Evolutionary conservation across 192 early-diverging fungal genomes (phyloP).

Genomic region (Gigaspora rosea): DNA sequence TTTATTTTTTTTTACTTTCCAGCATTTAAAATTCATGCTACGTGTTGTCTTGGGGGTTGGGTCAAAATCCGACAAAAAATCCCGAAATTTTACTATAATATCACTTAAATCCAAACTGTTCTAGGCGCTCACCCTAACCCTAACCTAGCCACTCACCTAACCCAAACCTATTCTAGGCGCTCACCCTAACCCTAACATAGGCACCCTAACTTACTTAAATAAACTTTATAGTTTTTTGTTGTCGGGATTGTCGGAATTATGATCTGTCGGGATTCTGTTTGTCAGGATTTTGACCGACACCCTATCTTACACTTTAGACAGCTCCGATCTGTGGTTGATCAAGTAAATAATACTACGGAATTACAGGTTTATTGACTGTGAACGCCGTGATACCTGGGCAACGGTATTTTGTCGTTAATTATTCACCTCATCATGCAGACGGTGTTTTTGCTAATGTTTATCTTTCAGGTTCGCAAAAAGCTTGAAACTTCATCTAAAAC

Average conservation of each 20-base stretch:
- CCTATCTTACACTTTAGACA: constrained; percentile 32
- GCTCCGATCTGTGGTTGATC: constrained; percentile 45
- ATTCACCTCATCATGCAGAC: too few relatives aligned
- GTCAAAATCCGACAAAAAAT: too few relatives aligned
- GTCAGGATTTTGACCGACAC: too few relatives aligned
- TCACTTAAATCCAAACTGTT: too few relatives aligned
- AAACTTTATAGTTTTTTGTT: not conserved
- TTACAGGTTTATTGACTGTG: constrained; percentile 79
- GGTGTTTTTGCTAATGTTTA: not conserved
- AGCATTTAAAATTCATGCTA: too few relatives aligned
- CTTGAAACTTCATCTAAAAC: constrained; percentile 43
- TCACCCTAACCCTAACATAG: too few relatives aligned
- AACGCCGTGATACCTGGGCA: constrained; percentile 89
- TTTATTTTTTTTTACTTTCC: constrained; percentile 28
- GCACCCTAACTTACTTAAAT: not conserved
- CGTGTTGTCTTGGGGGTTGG: too few relatives aligned
- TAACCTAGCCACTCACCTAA: too few relatives aligned
- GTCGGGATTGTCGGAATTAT: not conserved
- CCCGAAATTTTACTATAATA: too few relatives aligned
- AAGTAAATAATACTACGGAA: constrained; percentile 48
- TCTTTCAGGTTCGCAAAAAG: constrained; percentile 36
- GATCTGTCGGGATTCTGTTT: too few relatives aligned
- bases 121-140: too few relatives aligned
- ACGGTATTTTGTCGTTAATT: constrained; percentile 40
- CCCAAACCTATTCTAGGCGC: too few relatives aligned